phyloP scores from a whole-genome alignment of 768 basidiomycete species.

The Galerina marginata region DNA sequence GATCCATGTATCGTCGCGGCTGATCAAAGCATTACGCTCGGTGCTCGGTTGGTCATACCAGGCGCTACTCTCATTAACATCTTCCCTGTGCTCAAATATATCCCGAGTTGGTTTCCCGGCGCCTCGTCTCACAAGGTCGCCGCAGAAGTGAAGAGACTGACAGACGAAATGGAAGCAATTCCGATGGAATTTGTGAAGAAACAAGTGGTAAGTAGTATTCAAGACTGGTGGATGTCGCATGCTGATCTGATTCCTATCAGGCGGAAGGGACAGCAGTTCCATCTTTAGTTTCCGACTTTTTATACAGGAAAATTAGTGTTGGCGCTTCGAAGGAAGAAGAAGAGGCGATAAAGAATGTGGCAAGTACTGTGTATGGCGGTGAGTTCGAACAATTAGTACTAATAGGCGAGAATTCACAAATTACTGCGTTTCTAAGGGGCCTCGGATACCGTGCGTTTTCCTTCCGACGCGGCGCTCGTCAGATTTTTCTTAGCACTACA shows the following conservation, averaged over 20 bases:
- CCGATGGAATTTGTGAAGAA: constrained; percentile 18
- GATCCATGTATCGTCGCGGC: constrained; percentile 17
- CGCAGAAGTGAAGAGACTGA: neutral
- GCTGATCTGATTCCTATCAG: neutral
- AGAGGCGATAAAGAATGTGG: constrained; percentile 5
- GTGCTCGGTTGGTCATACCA: constrained; percentile 1
- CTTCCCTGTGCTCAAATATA: constrained; percentile 13
- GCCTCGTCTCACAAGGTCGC: constrained; percentile 8
- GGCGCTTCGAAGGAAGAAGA: constrained; percentile 10
- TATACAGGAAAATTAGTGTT: neutral
- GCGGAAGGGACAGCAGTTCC: neutral
- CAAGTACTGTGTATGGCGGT: constrained; percentile 19
- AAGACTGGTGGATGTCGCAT: neutral
- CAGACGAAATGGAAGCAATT: constrained; percentile 6
- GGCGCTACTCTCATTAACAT: constrained; percentile 18
- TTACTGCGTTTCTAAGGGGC: too few relatives aligned
- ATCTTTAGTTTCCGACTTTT: constrained; percentile 9
- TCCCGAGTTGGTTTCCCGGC: constrained; percentile 21
- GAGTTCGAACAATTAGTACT: neutral
- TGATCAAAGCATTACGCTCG: neutral
- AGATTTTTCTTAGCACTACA: too few relatives aligned
- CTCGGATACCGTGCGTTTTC: constrained; percentile 17
- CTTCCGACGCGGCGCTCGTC: too few relatives aligned
- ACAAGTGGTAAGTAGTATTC: constrained; percentile 1
- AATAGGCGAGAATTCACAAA: too few relatives aligned